Base-by-base conservation (phyloP, 805 yeast genomes). In the Wickerhamiella lipophila region DNA sequence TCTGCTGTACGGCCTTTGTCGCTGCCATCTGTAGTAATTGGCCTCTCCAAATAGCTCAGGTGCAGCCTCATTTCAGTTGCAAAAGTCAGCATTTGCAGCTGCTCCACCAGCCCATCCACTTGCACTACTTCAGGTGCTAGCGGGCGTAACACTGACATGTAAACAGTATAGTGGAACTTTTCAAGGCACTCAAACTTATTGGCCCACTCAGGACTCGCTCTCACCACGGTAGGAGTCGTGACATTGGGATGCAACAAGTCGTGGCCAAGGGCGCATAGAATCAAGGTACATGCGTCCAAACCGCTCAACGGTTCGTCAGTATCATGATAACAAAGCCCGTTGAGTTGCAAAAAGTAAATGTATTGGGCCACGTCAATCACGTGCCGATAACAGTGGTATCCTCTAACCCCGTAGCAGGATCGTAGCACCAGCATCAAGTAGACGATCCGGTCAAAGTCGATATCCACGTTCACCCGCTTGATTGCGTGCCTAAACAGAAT, bases 181-280 rank as follows among this genome's bases (percentile, higher is more conserved):
- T 92, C 98, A 56, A 92, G 70, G 54, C 78, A 78, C 44, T 77
- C 69, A 65, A 76, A 88, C 13, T 76, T 58, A 49, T 65, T 61
- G 2, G 89, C 76, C 21, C 86, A 70, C 9, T 86, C 85, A 0
- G 92, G 73, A 7, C 71, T 62, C 56, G 76, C 62, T 51, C 74
- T 69, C 21, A 70, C 67, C 62, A 89, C 67, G 55, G 86, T 78
- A 32, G 77, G 75, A 63, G 86, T 85, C 12, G 94, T 86, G n/a
- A 87, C 77, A 1, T 97, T 98, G 0, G 97, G 97, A 64, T 92
- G 98, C 19, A 96, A 95, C 27, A 84, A 78, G 64, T 92, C 98
- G 66, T 92, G 98, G 47, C 97, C 97, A 39, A 88, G 66, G 1
- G 95, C 92, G 0, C 95, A 83, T 11, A 88, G 68, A 29, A 84